Evolutionary conservation across 2,329 filamentous ascomycete species (phyloP).

Genomic region (Cytospora chrysosperma): DNA sequence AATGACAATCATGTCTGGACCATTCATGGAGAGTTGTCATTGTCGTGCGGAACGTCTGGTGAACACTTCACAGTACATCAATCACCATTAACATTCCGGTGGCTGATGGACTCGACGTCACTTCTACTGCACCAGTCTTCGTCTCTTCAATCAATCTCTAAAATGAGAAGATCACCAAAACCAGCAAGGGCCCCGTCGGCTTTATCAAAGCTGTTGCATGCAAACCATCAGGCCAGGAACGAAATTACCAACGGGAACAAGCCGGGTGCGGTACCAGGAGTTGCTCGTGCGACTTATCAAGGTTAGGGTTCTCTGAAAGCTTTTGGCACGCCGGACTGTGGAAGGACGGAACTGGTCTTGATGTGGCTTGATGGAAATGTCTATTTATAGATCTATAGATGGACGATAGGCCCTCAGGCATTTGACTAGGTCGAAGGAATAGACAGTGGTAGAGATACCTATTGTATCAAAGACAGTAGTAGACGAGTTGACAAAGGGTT

Average conservation of each 20-base stretch:
- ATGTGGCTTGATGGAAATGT: conserved; percentile 17
- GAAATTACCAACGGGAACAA: conserved; percentile 31
- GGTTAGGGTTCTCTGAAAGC: conserved; percentile 33
- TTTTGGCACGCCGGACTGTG: conserved; percentile 31
- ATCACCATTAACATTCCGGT: too few species aligned
- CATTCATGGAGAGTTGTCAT: conserved; percentile 40
- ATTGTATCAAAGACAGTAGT: too few species aligned
- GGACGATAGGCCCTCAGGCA: too few species aligned
- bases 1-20: conserved; percentile 46
- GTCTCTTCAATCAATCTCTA: conserved; percentile 37
- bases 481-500: too few species aligned
- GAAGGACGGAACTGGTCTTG: conserved; percentile 29
- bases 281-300: conserved; percentile 28
- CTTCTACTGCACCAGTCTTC: conserved; percentile 36
- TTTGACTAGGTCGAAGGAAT: too few species aligned
- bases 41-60: conserved; percentile 50
- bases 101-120: not conserved
- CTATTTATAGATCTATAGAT: not conserved
- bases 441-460: too few species aligned
- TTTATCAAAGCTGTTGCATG: conserved; percentile 39
- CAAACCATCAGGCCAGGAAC: conserved; percentile 25
- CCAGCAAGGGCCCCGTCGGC: conserved; percentile 37
- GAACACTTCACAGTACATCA: conserved; percentile 1
- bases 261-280: conserved; percentile 31
- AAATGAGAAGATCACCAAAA: conserved; percentile 37